Evolutionary conservation across 768 basidiomycete species (phyloP).

Genomic region (Russula ochroleuca): DNA sequence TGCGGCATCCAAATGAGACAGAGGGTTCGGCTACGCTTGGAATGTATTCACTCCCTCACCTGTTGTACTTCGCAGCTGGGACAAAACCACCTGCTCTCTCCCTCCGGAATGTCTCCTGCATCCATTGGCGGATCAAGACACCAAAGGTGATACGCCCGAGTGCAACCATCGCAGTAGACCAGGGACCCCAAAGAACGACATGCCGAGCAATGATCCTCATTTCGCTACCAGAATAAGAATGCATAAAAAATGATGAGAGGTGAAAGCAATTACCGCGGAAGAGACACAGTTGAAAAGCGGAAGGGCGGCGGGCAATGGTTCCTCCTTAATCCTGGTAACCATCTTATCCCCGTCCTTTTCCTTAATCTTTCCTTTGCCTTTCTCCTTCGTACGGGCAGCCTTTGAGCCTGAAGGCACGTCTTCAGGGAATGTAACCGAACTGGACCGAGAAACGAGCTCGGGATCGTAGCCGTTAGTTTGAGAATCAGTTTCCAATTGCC

Average conservation of each 20-base stretch:
- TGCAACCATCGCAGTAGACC: conserved; percentile 97
- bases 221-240: conserved; percentile 39
- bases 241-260: conserved; percentile 8
- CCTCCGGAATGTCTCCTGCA: conserved; percentile 77
- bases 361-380: conserved; percentile 43
- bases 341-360: conserved; percentile 36
- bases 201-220: conserved; percentile 83
- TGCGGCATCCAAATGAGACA: conserved; percentile 21
- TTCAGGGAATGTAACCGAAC: conserved; percentile 35
- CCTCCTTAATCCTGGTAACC: conserved; percentile 43
- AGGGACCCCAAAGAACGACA: conserved; percentile 79
- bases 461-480: conserved; percentile 56
- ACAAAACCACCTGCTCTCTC: conserved; percentile 70
- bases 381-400: conserved; percentile 32
- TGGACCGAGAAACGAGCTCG: conserved; percentile 58
- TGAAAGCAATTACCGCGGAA: conserved; percentile 37
- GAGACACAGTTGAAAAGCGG: conserved; percentile 36
- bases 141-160: conserved; percentile 91
- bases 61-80: conserved; percentile 63
- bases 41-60: conserved; percentile 37
- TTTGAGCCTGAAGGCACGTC: conserved; percentile 23
- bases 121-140: conserved; percentile 97
- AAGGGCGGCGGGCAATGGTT: conserved; percentile 39
- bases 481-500: conserved; percentile 50
- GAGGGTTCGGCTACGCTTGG: conserved; percentile 30